Percentiles rank a stretch among this genome's conserved stretches.
Conservation (phyloP, 2,329 filamentous ascomycete species). For the Pseudocercospora fuligena region DNA sequence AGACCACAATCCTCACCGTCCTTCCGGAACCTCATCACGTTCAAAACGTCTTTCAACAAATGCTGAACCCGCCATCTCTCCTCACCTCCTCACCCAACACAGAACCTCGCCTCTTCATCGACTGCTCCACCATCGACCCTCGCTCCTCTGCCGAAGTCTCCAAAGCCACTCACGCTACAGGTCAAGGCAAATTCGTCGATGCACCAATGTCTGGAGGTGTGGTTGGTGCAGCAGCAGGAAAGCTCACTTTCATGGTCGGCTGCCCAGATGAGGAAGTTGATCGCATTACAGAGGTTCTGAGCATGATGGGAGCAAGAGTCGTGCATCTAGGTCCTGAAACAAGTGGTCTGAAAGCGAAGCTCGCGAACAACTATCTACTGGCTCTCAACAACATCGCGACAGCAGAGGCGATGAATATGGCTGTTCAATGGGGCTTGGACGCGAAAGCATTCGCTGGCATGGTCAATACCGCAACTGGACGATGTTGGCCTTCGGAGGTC, state of each 20-base stretch:
- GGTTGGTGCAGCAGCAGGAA: slow-evolving; percentile 84
- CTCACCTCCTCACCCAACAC: slow-evolving; percentile 54
- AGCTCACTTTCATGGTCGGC: slow-evolving; percentile 95
- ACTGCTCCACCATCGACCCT: slow-evolving; percentile 95
- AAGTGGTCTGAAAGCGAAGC: slow-evolving; percentile 84
- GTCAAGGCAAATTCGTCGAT: slow-evolving; percentile 81
- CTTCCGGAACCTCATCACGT: slow-evolving; percentile 90
- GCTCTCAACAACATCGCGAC: slow-evolving; percentile 87
- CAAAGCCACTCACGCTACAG: slow-evolving; percentile 66
- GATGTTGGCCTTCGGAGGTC: slow-evolving; percentile 92
- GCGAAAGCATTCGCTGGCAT: slow-evolving; percentile 75
- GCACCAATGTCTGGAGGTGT: slow-evolving; percentile 97
- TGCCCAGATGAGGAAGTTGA: slow-evolving; percentile 65
- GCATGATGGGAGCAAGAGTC: slow-evolving; percentile 83
- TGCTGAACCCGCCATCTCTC: slow-evolving; percentile 66
- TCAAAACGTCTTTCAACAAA: slow-evolving; percentile 76
- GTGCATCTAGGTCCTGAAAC: slow-evolving; percentile 86
- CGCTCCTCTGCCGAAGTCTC: slow-evolving; percentile 80
- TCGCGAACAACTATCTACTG: slow-evolving; percentile 96
- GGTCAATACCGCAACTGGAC: slow-evolving; percentile 92
- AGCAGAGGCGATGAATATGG: slow-evolving; percentile 70
- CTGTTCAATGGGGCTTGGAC: slow-evolving; percentile 66
- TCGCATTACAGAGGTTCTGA: slow-evolving; percentile 70
- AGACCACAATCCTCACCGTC: slow-evolving; percentile 88
- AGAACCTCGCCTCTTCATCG: slow-evolving; percentile 78